phyloP scores from a whole-genome alignment of 768 basidiomycete genomes.

The Tylopilus sp. region DNA sequence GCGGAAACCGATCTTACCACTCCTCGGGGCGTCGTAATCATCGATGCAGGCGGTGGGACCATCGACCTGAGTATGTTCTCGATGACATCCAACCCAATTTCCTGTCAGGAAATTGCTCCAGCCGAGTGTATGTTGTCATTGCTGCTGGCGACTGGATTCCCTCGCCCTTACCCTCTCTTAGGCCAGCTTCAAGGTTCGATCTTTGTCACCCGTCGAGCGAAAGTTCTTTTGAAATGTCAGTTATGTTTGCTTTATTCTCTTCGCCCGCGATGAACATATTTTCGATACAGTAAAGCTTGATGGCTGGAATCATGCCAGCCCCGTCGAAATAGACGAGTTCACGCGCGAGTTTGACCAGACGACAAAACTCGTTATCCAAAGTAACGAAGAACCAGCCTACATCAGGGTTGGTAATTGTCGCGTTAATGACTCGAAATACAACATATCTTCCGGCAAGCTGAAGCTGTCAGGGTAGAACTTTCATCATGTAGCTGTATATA shows the following conservation, averaged over 20 bases:
- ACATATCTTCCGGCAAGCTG: constrained; percentile 4
- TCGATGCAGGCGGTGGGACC: neutral
- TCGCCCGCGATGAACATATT: neutral
- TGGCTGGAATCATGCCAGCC: neutral
- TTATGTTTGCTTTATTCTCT: neutral
- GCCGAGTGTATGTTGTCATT: neutral
- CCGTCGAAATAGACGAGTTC: neutral
- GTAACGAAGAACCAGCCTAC: constrained; percentile 1
- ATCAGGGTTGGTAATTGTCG: constrained; percentile 2
- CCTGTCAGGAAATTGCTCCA: neutral
- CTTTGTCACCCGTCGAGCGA: neutral
- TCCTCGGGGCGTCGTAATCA: neutral
- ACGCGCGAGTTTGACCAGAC: constrained; percentile 1
- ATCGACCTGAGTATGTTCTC: neutral
- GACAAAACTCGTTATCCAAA: constrained; percentile 6
- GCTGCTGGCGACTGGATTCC: neutral
- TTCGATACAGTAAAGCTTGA: neutral
- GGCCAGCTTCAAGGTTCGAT: neutral
- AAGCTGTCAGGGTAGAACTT: constrained; percentile 8
- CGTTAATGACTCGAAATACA: neutral
- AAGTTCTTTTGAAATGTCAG: neutral
- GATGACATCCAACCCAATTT: neutral
- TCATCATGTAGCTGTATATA: neutral
- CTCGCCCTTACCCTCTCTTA: neutral
- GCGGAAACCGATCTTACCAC: neutral